These are phyloP conservation scores for Gentiana dahurica DNA, from an alignment of 257 asterid genomes.

Conservation along the genomic window DNA sequence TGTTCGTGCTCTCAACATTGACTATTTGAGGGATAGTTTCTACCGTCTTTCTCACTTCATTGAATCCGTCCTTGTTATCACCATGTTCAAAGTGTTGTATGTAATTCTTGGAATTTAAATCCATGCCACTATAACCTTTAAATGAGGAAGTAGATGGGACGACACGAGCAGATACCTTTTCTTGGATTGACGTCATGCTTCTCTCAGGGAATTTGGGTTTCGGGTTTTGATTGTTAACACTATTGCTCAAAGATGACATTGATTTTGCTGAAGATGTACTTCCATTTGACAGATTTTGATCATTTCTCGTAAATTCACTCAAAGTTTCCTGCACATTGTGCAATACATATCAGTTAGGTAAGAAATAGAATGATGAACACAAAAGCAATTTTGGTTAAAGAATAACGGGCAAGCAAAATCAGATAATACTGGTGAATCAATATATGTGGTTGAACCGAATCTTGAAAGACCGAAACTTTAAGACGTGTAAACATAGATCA, in stretches of 20 bases:
- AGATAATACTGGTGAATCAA: too few relatives aligned
- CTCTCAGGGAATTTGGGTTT: slow-evolving; percentile 39
- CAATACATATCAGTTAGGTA: slow-evolving; percentile 6
- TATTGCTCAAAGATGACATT: slow-evolving; percentile 29
- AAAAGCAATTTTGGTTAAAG: neutral
- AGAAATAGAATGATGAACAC: neutral
- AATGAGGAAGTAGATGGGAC: slow-evolving; percentile 43
- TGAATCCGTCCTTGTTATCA: slow-evolving; percentile 17
- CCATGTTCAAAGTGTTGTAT: slow-evolving; percentile 14
- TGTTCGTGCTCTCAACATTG: slow-evolving; percentile 15
- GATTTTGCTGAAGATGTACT: slow-evolving; percentile 15
- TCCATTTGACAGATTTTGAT: slow-evolving; percentile 9
- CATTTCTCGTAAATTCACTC: slow-evolving; percentile 11
- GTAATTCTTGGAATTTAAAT: slow-evolving; percentile 21
- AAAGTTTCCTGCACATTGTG: slow-evolving; percentile 34
- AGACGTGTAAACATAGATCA: neutral
- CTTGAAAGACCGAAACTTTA: neutral
- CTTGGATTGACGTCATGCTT: slow-evolving; percentile 48
- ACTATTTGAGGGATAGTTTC: slow-evolving; percentile 11
- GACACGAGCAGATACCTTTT: slow-evolving; percentile 26
- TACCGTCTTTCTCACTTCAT: slow-evolving; percentile 11
- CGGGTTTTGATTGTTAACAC: slow-evolving; percentile 27
- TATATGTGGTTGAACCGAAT: too few relatives aligned
- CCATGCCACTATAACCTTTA: slow-evolving; percentile 23
- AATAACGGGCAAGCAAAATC: neutral